A percentile compares a stretch with the other conserved stretches of the same genome.
Evolutionary conservation across 306 rosid species (phyloP).

Genomic region (Fragaria ananassa): DNA sequence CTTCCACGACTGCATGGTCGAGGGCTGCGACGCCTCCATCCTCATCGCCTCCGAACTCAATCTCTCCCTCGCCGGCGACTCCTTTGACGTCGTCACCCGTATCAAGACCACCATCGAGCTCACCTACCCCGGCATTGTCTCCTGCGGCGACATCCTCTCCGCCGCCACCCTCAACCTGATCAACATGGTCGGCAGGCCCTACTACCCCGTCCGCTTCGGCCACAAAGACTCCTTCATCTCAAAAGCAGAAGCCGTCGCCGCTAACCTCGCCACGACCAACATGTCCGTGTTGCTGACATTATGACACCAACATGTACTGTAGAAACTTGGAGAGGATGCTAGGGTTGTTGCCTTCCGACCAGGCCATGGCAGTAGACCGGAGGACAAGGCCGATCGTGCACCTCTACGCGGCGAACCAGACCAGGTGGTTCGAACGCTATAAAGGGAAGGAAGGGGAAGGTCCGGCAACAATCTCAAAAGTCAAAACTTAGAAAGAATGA

Average conservation of each 20-base stretch:
- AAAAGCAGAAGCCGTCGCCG: background rate
- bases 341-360: conserved; percentile 38
- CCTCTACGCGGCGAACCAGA: conserved; percentile 31
- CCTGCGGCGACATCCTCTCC: conserved; percentile 46
- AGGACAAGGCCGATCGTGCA: conserved; percentile 44
- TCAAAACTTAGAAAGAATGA: background rate
- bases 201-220: conserved; percentile 26
- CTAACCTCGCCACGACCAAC: conserved; percentile 22
- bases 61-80: conserved; percentile 55
- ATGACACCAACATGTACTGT: conserved; percentile 42
- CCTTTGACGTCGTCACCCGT: conserved; percentile 37
- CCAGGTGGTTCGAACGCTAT: conserved; percentile 34
- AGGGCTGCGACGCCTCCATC: conserved; percentile 37
- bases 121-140: conserved; percentile 39
- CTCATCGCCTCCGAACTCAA: conserved; percentile 38
- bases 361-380: conserved; percentile 18
- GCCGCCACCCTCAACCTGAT: conserved; percentile 34
- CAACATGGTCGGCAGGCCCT: conserved; percentile 37
- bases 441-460: conserved; percentile 36
- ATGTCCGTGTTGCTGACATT: conserved; percentile 20
- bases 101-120: conserved; percentile 41
- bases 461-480: conserved; percentile 19
- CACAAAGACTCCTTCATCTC: conserved; percentile 40
- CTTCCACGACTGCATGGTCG: conserved; percentile 47
- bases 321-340: conserved; percentile 32